A percentile compares a stretch with the other conserved stretches of the same genome.
Evolutionary conservation across 2,329 filamentous ascomycete species (phyloP).

Genomic region (Kalmusia sp.): DNA sequence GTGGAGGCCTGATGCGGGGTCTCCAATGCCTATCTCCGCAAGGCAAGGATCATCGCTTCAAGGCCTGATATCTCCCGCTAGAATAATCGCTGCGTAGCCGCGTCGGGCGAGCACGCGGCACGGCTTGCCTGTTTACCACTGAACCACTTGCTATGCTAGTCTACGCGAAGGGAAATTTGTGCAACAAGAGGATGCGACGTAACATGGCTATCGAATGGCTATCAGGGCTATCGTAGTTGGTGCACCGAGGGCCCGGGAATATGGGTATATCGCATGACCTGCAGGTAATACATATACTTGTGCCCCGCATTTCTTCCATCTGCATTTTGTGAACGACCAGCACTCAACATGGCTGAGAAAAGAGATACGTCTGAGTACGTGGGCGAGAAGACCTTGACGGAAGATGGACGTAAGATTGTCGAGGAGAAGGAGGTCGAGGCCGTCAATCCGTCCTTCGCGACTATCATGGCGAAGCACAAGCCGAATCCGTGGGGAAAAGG

Average conservation of each 20-base stretch:
- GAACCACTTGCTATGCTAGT: too few relatives aligned
- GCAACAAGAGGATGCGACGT: slow-evolving; percentile 26
- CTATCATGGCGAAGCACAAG: slow-evolving; percentile 28
- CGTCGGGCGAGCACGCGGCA: slow-evolving; percentile 10
- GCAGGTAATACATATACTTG: neutral
- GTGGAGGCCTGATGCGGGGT: slow-evolving; percentile 19
- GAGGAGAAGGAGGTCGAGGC: slow-evolving; percentile 21
- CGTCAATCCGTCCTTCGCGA: slow-evolving; percentile 24
- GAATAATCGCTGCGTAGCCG: too few relatives aligned
- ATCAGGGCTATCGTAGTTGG: neutral
- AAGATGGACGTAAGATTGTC: slow-evolving; percentile 26
- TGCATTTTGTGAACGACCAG: neutral
- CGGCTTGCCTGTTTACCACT: slow-evolving; percentile 11
- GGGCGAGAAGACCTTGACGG: slow-evolving; percentile 22
- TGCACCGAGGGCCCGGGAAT: slow-evolving; percentile 8
- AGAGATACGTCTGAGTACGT: slow-evolving; percentile 9
- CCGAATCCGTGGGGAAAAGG: slow-evolving; percentile 34
- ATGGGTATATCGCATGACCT: neutral
- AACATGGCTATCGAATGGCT: slow-evolving; percentile 17
- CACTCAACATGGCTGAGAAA: slow-evolving; percentile 14
- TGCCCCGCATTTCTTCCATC: slow-evolving; percentile 12
- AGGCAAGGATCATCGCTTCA: slow-evolving; percentile 21
- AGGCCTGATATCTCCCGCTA: slow-evolving; percentile 10
- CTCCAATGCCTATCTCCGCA: slow-evolving; percentile 3
- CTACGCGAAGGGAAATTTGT: neutral